Evolutionary conservation across 768 basidiomycete genomes (phyloP).

Genomic region (Lentinula aciculospora): DNA sequence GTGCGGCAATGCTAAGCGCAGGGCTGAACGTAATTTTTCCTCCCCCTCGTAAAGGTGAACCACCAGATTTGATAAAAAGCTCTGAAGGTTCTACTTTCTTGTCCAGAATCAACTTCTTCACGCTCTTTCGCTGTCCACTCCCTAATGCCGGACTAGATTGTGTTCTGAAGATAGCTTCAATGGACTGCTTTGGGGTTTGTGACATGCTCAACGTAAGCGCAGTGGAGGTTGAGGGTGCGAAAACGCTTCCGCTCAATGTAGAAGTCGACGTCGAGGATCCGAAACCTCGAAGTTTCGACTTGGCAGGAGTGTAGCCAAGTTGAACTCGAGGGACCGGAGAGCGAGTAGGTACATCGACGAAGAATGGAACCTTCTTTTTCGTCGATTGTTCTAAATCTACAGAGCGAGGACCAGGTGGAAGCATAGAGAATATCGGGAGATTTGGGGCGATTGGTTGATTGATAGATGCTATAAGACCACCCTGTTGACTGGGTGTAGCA

Average conservation of each 20-base stretch:
- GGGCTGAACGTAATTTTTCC: slow-evolving; percentile 71
- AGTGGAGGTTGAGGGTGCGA: slow-evolving; percentile 41
- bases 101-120: slow-evolving; percentile 89
- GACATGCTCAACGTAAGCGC: slow-evolving; percentile 48
- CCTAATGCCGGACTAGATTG: slow-evolving; percentile 61
- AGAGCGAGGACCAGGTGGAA: slow-evolving; percentile 65
- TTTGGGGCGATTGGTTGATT: slow-evolving; percentile 76
- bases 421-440: slow-evolving; percentile 68
- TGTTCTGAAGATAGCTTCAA: slow-evolving; percentile 18
- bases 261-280: slow-evolving; percentile 39
- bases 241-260: slow-evolving; percentile 29
- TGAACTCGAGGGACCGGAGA: slow-evolving; percentile 61
- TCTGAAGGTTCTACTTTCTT: slow-evolving; percentile 77
- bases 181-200: slow-evolving; percentile 31
- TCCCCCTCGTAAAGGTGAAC: slow-evolving; percentile 32
- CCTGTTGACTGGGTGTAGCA: slow-evolving; percentile 42
- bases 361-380: slow-evolving; percentile 75
- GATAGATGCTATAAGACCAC: slow-evolving; percentile 77
- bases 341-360: slow-evolving; percentile 73
- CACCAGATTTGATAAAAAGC: slow-evolving; percentile 50
- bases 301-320: slow-evolving; percentile 61
- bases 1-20: slow-evolving; percentile 65
- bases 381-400: slow-evolving; percentile 52
- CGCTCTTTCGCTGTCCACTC: slow-evolving; percentile 68
- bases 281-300: slow-evolving; percentile 71